Conservation (phyloP, 495 filamentous ascomycete genomes). For the Penicillium parvum region DNA sequence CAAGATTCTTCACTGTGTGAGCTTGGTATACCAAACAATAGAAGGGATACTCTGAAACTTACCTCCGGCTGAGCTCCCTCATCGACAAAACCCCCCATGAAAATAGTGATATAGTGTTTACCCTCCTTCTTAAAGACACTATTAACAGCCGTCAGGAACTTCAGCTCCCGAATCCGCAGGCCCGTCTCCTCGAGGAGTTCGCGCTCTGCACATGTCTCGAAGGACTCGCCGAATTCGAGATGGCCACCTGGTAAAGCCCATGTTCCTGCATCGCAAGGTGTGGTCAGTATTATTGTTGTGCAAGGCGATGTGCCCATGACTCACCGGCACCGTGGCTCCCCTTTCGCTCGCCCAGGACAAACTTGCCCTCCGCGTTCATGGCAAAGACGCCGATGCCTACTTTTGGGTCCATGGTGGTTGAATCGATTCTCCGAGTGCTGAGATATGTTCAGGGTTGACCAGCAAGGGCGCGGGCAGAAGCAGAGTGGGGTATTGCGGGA, state of each 20-base stretch:
- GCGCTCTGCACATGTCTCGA: conserved; percentile 54
- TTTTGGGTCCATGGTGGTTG: conserved; percentile 15
- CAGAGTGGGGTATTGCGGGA: background rate
- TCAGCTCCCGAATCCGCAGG: conserved; percentile 43
- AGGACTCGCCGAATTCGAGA: conserved; percentile 59
- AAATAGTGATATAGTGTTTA: conserved; percentile 66
- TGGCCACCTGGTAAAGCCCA: conserved; percentile 66
- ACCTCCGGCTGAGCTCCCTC: conserved; percentile 47
- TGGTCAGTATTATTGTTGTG: background rate
- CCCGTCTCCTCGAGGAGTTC: conserved; percentile 67
- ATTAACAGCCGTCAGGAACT: conserved; percentile 54
- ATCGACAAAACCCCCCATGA: conserved; percentile 46
- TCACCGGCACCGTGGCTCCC: conserved; percentile 37
- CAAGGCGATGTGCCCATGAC: background rate
- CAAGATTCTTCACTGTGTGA: conserved; percentile 29
- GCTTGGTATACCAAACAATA: background rate
- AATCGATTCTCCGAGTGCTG: background rate
- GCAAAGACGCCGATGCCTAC: conserved; percentile 35
- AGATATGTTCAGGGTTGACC: background rate
- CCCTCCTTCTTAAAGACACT: conserved; percentile 47
- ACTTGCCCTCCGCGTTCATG: conserved; percentile 24
- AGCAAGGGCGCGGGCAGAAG: background rate
- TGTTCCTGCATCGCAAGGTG: conserved; percentile 34
- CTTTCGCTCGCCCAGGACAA: conserved; percentile 32
- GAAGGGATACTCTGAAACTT: conserved; percentile 12